These are phyloP conservation scores for Suhomyces faveliae DNA, from an alignment of 805 yeast genomes.

Conservation along the genomic window DNA sequence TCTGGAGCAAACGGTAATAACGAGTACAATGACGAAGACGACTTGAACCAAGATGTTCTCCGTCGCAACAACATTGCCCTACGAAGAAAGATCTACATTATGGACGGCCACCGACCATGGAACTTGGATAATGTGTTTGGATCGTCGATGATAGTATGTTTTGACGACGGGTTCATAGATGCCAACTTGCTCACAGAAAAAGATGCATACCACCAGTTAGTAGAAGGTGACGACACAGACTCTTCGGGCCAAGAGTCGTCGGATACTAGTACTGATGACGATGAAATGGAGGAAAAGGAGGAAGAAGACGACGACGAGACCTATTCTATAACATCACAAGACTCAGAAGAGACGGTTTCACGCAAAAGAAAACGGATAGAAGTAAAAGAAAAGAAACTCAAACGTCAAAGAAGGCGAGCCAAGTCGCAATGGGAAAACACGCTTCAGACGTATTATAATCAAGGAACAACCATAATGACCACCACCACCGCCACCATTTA, in stretches of 20 bases:
- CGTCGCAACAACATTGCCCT: constrained; percentile 20
- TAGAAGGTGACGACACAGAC: constrained; percentile 37
- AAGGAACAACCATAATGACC: constrained; percentile 74
- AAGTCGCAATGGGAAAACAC: constrained; percentile 49
- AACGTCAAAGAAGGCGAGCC: constrained; percentile 39
- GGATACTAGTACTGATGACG: constrained; percentile 30
- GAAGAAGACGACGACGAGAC: constrained; percentile 26
- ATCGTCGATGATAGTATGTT: constrained; percentile 69
- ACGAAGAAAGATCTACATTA: constrained; percentile 66
- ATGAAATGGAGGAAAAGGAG: constrained; percentile 31
- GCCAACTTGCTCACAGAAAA: constrained; percentile 55
- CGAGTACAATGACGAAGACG: constrained; percentile 15
- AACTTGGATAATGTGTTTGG: constrained; percentile 90
- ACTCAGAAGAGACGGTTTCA: constrained; percentile 22
- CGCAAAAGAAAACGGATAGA: constrained; percentile 33
- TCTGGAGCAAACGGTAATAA: constrained; percentile 7
- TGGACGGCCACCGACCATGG: constrained; percentile 97
- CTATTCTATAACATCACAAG: constrained; percentile 20
- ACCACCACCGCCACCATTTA: constrained; percentile 80
- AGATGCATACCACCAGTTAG: constrained; percentile 57
- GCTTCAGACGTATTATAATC: constrained; percentile 75
- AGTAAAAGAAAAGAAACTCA: constrained; percentile 24
- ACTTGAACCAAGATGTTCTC: constrained; percentile 17
- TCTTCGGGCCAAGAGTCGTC: constrained; percentile 33
- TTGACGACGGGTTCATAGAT: constrained; percentile 82